phyloP scores from a whole-genome alignment of 1,284 basidiomycete genomes.

The Polyporus tsugae region DNA sequence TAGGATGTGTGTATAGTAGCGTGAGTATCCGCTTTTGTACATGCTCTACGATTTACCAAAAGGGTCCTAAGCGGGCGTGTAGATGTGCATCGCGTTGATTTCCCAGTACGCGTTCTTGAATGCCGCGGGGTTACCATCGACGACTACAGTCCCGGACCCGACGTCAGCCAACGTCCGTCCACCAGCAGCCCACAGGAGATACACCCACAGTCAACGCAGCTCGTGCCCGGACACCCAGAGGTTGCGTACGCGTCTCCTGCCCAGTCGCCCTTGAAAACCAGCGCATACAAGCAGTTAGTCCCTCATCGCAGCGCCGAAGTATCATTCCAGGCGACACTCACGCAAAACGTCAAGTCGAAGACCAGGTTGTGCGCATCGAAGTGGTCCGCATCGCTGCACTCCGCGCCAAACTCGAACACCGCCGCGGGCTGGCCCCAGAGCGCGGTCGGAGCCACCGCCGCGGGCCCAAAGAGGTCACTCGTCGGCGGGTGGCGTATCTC shows the following conservation, averaged over 20 bases:
- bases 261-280: constrained; percentile 56
- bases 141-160: constrained; percentile 47
- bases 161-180: not conserved
- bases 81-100: constrained; percentile 64
- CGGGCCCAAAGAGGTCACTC: constrained; percentile 14
- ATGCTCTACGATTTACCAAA: not conserved
- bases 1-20: not conserved
- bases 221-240: constrained; percentile 43
- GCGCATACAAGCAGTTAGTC: constrained; percentile 5
- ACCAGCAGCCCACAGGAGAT: not conserved
- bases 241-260: constrained; percentile 48
- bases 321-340: constrained; percentile 39
- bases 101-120: constrained; percentile 72
- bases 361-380: constrained; percentile 60
- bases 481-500: constrained; percentile 43
- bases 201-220: constrained; percentile 52
- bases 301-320: not conserved
- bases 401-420: constrained; percentile 51
- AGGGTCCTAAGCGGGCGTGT: constrained; percentile 41
- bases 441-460: constrained; percentile 41
- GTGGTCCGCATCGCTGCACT: constrained; percentile 52
- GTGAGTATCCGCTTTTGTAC: not conserved
- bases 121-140: constrained; percentile 59
- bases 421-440: constrained; percentile 59
- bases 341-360: constrained; percentile 63